phyloP scores from a whole-genome alignment of 768 basidiomycete species.

The Russula vinacea region DNA sequence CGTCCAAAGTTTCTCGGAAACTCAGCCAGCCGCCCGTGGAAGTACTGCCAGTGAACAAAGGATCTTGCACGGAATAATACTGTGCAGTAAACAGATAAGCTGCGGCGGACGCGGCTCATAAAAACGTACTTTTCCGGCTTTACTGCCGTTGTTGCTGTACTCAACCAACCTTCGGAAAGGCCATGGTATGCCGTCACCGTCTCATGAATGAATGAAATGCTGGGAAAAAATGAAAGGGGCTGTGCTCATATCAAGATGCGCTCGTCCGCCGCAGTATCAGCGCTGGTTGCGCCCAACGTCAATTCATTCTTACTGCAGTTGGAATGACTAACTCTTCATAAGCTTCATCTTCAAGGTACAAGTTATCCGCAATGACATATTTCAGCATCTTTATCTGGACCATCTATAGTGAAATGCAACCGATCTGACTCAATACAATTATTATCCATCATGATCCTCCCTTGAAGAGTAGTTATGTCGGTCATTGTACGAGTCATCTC shows the following conservation, averaged over 20 bases:
- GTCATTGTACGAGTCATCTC: neutral
- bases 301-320: neutral
- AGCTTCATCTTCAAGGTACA: neutral
- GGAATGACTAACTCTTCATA: neutral
- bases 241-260: neutral
- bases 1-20: too few species aligned
- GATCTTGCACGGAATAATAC: too few species aligned
- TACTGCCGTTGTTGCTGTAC: neutral
- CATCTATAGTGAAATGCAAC: neutral
- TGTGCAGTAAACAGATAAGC: too few species aligned
- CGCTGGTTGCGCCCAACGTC: conserved; percentile 6
- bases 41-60: too few species aligned
- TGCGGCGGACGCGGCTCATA: neutral
- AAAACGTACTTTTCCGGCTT: neutral
- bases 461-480: too few species aligned
- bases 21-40: too few species aligned
- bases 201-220: neutral
- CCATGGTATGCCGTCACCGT: neutral
- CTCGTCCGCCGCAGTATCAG: neutral
- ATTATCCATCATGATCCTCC: neutral
- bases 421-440: too few species aligned
- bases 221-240: neutral
- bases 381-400: neutral
- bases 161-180: too few species aligned
- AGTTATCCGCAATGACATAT: neutral